Base-by-base conservation (phyloP, 164 flowering plant genomes). In the Stephania cephalantha region DNA sequence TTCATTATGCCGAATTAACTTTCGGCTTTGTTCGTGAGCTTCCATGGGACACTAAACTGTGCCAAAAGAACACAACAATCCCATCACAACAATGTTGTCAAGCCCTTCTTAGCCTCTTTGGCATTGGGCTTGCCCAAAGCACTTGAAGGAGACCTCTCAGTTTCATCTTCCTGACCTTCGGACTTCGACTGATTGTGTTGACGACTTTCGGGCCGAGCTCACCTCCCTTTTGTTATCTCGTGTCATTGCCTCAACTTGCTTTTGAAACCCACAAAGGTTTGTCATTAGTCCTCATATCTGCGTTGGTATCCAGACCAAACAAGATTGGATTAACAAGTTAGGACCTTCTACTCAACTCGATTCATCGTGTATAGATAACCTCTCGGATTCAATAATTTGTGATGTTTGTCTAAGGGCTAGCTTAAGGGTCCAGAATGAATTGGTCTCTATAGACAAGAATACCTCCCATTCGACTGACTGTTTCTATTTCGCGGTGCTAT, bases 361-460 rank as follows among this genome's bases (percentile, higher is more conserved):
- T 71, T 31, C 82, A 0, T 83, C 77, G 9, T 93, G 97, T 80
- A 29, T 68, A 25, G 46, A 82, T 4, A 90, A 90, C 71, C 83
- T 91, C 53, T 79, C 85, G 18, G 87, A 82, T 66, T 85, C 79
- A 12, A 74, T 85, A 1, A 29, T 68, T 22, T 93, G 97, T 77
- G 87, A 84, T 75, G 74, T 85, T 18, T 93, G 97, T 68, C 79
- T 87, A 4, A 30, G 22, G 1, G 90, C 95, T 44, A 92, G 91
- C 2, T 78, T 74, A 5, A 66, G 48, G 70, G 91, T 87, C 61
- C 86, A 84, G 61, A 4, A 81, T 6, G 46, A 66, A 46, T 71
- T 93, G 78, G 58, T 80, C 10, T 18, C 78, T 0, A 31, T 90
- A 42, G 94, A 88, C 76, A 85, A 88, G 31, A 88, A 93, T 70